Percentiles rank a stretch among this genome's conserved stretches.
Conservation (phyloP, 108 stramenopile species). For the Nitzschia sp. region DNA sequence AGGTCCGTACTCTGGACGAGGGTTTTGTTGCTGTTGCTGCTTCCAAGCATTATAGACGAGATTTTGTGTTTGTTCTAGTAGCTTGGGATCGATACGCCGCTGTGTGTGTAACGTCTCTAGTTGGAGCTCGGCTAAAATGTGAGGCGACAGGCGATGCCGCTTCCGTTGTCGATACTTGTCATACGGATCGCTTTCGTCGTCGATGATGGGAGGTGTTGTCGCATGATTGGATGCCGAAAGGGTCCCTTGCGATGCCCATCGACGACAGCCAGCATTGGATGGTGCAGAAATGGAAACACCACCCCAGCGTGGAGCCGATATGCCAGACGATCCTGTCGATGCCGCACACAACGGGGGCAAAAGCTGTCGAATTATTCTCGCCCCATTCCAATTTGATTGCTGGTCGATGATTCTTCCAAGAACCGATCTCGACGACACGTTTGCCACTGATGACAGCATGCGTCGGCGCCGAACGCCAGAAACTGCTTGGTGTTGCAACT, state of each 20-base stretch:
- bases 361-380: no score
- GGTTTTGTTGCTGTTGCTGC: background rate
- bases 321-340: no score
- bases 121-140: conserved; percentile 5
- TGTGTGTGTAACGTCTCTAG: conserved; percentile 14
- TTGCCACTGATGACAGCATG: no score
- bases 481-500: no score
- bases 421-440: no score
- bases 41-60: conserved; percentile 8
- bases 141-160: background rate
- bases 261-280: background rate
- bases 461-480: no score
- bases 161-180: conserved; percentile 10
- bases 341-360: no score
- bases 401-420: no score
- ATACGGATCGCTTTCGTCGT: background rate
- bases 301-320: no score
- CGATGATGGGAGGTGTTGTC: background rate
- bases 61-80: background rate
- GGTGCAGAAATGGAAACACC: background rate
- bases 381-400: no score
- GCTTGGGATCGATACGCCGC: conserved; percentile 3
- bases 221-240: background rate
- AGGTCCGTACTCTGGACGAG: conserved; percentile 28
- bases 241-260: background rate